Base-by-base conservation (phyloP, 768 basidiomycete genomes). In the Pleurotus eryngii region DNA sequence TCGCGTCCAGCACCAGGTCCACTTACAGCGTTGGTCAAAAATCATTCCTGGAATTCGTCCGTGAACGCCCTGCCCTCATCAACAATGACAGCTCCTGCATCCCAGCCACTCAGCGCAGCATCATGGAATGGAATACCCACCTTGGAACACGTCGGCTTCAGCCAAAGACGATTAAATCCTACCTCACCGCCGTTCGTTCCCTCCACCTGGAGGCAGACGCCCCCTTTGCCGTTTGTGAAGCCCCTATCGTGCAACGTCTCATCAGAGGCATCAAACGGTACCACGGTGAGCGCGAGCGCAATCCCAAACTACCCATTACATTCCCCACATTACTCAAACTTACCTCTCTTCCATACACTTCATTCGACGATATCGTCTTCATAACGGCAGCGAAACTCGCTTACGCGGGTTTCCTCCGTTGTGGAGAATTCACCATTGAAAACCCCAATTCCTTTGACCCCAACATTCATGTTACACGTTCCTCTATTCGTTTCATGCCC, bases 241-340 rank as follows among this genome's bases (percentile, higher is more conserved):
- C 71, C n/a, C 63, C 64, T 1, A 62, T 63, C 1, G 54, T 72
- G 14, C 65, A 66, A 26, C 61, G 67, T 0, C 56, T 74, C 35
- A 60, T 74, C 46, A 59, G 70, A 0, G 72, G 73, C 6, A 72
- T 72, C 58, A 73, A 73, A 58, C 62, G 60, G 3, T 65, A 64
- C 37, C 61, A 67, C 51, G 70, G 73, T 2, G 64, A 69, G n/a
- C 30, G 50, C 3, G 61, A 58, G 3, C 65, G 63, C 3, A 65
- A 64, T 8, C 70, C 60, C 20, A 60, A 60, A 56, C 64, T 57
- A 5, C 67, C 67, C n/a, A 67, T 65, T 46, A 65, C 61, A 4
- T 62, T 65, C 22, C 8, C 30, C 2, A 35, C 11, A 11, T 9
- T 35, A 35, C 11, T 35, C 8, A 35, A 5, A 37, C 2, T 59